Conservation (phyloP, 2,329 filamentous ascomycete species). For the Trichoderma gracile region DNA sequence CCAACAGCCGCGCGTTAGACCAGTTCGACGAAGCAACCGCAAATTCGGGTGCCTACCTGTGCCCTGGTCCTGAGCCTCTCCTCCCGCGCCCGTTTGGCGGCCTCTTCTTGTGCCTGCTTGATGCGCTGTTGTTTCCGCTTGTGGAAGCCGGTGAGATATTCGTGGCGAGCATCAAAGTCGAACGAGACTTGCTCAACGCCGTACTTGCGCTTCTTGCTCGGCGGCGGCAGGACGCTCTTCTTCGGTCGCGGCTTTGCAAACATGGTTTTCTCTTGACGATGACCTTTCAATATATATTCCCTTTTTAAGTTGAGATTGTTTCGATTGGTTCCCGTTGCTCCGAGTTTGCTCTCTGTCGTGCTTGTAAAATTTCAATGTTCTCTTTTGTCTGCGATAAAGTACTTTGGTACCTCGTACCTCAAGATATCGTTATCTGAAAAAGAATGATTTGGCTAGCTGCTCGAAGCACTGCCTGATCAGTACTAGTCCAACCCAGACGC, state of each 20-base stretch:
- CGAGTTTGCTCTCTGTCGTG: not conserved
- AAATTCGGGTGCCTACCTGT: conserved; percentile 58
- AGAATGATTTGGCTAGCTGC: conserved; percentile 1
- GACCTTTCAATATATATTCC: not conserved
- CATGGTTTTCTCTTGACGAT: conserved; percentile 31
- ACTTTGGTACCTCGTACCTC: too few species aligned
- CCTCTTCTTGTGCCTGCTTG: conserved; percentile 81
- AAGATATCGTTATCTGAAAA: not conserved
- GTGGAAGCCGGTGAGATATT: conserved; percentile 94
- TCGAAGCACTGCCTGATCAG: not conserved
- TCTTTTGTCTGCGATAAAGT: too few species aligned
- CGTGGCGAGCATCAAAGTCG: conserved; percentile 73
- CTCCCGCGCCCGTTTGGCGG: conserved; percentile 72
- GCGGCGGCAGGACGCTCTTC: conserved; percentile 57
- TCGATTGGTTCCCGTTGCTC: not conserved
- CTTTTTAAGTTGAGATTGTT: not conserved
- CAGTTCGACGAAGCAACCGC: not conserved
- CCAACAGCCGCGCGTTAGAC: conserved; percentile 1
- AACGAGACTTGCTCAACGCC: conserved; percentile 80
- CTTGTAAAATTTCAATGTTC: conserved; percentile 9
- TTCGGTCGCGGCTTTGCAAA: conserved; percentile 62
- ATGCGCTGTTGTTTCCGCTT: conserved; percentile 88
- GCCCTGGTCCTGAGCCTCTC: conserved; percentile 74
- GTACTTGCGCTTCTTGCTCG: conserved; percentile 67
- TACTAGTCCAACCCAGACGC: not conserved